Evolutionary conservation across 2,329 filamentous ascomycete genomes (phyloP).

Genomic region (Beauveria sp.): DNA sequence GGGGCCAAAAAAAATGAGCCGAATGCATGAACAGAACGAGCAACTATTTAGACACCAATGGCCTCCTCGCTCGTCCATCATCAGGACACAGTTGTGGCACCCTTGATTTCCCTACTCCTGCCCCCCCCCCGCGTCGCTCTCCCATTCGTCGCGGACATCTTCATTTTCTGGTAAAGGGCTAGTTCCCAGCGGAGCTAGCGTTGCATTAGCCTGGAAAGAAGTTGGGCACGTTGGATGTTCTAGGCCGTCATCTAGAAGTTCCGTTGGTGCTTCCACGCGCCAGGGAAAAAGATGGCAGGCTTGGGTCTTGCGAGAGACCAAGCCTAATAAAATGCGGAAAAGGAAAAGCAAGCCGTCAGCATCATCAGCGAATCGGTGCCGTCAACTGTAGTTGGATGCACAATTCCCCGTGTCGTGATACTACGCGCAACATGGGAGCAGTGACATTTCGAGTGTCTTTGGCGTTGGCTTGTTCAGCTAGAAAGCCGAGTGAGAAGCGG

Average conservation of each 20-base stretch:
- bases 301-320: no score
- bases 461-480: no score
- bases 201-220: neutral
- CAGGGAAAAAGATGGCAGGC: neutral
- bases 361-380: neutral
- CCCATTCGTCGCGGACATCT: neutral
- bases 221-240: neutral
- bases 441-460: no score
- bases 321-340: neutral
- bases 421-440: neutral
- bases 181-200: neutral
- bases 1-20: conserved; percentile 1
- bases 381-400: neutral
- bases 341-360: neutral
- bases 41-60: no score
- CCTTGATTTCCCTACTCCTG: no score
- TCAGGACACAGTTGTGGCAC: no score
- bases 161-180: neutral
- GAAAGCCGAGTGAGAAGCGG: neutral
- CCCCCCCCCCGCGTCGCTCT: neutral
- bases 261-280: neutral
- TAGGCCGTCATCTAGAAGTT: conserved; percentile 9
- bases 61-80: no score
- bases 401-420: neutral
- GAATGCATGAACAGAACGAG: no score